phyloP scores from a whole-genome alignment of 73 alveolate genomes.

The Paramecium biaurelia region DNA sequence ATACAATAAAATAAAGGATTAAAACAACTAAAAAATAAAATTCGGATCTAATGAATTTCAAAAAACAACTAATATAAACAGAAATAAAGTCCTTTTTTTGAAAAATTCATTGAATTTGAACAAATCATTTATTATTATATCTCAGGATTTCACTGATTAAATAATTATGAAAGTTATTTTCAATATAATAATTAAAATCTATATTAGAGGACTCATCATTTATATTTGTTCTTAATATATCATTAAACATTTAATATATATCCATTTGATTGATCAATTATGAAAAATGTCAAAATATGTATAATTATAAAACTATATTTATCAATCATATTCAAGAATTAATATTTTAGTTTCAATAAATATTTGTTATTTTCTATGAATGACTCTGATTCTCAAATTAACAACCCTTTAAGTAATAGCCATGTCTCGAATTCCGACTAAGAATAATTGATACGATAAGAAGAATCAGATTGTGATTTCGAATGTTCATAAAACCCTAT shows the following conservation, averaged over 20 bases:
- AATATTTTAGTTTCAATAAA: background rate
- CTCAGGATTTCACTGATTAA: too few relatives aligned
- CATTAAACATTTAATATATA: too few relatives aligned
- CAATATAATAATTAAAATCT: too few relatives aligned
- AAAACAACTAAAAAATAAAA: too few relatives aligned
- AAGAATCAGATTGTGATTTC: constrained; percentile 1
- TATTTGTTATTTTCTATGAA: background rate
- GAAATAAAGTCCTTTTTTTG: too few relatives aligned
- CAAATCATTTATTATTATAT: too few relatives aligned
- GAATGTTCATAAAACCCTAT: constrained; percentile 6
- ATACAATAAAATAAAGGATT: too few relatives aligned
- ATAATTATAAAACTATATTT: background rate
- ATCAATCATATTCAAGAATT: background rate
- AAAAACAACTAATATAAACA: too few relatives aligned
- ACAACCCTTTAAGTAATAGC: background rate
- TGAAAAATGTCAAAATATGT: background rate
- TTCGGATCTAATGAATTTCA: too few relatives aligned
- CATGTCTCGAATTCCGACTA: background rate
- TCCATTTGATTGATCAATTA: background rate
- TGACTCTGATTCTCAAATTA: background rate
- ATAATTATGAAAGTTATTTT: too few relatives aligned
- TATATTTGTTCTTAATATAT: background rate
- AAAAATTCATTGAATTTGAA: too few relatives aligned
- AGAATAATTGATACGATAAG: background rate
- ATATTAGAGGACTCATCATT: too few relatives aligned